Percentiles rank a stretch among this genome's conserved stretches.
Conservation (phyloP, 768 basidiomycete species). For the Psilocybe cyanescens region DNA sequence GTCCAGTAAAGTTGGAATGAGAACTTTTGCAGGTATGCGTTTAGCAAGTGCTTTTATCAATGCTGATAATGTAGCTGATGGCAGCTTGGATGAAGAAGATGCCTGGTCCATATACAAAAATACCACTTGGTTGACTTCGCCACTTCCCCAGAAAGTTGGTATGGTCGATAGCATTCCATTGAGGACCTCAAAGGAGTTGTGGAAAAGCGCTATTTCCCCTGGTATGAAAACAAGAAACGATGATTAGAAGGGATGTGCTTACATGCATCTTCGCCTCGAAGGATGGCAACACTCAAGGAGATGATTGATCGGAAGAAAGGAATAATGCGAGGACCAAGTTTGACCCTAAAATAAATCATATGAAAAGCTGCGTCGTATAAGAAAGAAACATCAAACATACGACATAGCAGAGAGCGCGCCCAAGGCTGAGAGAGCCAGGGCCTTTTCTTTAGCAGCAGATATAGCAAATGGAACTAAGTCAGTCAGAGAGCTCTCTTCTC, state of each 20-base stretch:
- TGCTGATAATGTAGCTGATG: constrained; percentile 37
- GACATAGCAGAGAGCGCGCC: constrained; percentile 61
- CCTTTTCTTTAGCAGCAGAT: constrained; percentile 43
- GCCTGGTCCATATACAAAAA: constrained; percentile 57
- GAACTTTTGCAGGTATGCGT: constrained; percentile 63
- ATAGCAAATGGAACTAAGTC: constrained; percentile 64
- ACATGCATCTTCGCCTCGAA: constrained; percentile 48
- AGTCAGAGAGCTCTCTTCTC: constrained; percentile 70
- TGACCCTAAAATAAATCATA: constrained; percentile 46
- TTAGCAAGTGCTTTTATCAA: constrained; percentile 73
- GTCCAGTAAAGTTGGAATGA: constrained; percentile 67
- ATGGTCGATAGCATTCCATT: constrained; percentile 72
- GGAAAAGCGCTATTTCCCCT: constrained; percentile 28
- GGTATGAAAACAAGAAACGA: constrained; percentile 2
- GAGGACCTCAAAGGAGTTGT: constrained; percentile 52
- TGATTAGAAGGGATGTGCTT: constrained; percentile 3
- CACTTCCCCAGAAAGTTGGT: constrained; percentile 79
- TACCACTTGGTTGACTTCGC: constrained; percentile 60
- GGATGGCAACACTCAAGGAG: constrained; percentile 52
- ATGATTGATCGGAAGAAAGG: constrained; percentile 81
- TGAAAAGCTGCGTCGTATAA: constrained; percentile 8
- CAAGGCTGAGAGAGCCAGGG: constrained; percentile 46
- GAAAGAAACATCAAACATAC: constrained; percentile 40
- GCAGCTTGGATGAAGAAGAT: constrained; percentile 33
- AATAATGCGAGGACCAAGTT: constrained; percentile 87